Percentiles rank a stretch among this genome's conserved stretches.
phyloP scores from a whole-genome alignment of 2,329 filamentous ascomycete genomes.

The Colletotrichum aenigma region DNA sequence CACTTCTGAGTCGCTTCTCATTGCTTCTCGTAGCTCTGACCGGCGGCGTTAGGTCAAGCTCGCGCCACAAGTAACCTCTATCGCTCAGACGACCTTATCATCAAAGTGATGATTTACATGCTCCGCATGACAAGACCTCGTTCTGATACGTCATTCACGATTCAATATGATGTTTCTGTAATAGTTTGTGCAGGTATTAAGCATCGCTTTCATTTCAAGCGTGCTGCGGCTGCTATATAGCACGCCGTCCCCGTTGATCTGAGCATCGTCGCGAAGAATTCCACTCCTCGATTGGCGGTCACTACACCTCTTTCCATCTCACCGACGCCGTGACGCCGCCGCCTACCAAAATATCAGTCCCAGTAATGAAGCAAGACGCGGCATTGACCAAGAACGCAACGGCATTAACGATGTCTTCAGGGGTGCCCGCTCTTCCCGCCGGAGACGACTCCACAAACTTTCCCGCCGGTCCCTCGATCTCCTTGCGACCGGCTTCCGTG shows the following conservation, averaged over 20 bases:
- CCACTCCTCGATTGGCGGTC: rapidly evolving
- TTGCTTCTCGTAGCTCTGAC: too few species aligned
- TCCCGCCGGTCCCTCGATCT: not conserved
- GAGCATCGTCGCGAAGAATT: rapidly evolving
- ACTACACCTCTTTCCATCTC: not conserved
- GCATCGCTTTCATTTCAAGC: not conserved
- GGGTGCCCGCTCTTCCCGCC: not conserved
- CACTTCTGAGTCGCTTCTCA: too few species aligned
- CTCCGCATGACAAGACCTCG: not conserved
- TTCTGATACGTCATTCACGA: not conserved
- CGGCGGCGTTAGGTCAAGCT: too few species aligned
- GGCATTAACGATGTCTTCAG: not conserved
- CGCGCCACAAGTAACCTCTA: not conserved
- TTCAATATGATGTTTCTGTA: not conserved
- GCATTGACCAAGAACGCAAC: not conserved
- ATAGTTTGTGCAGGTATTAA: not conserved
- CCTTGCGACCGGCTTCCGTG: not conserved
- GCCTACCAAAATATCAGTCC: not conserved
- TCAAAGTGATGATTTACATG: not conserved
- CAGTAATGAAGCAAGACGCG: not conserved
- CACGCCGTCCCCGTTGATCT: not conserved
- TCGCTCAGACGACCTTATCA: not conserved
- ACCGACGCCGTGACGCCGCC: not conserved
- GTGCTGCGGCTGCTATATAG: too few species aligned
- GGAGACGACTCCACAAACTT: not conserved